Evolutionary conservation across 202 grass and related monocot species (phyloP).

Genomic region (Elaeis oleifera): DNA sequence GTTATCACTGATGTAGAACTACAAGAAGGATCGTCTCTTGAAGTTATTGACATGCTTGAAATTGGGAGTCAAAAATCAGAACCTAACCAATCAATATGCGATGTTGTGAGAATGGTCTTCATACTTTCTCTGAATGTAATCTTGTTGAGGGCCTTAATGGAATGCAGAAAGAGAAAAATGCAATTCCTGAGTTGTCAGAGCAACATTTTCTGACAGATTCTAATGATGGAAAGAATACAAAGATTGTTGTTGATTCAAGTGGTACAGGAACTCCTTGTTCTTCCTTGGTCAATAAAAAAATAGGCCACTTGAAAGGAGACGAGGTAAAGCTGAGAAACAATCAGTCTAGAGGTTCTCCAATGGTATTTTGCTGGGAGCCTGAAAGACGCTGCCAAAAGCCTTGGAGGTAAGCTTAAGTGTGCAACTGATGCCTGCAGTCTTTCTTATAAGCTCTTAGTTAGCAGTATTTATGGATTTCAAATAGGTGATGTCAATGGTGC

Average conservation of each 20-base stretch:
- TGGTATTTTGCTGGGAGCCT: constrained; percentile 88
- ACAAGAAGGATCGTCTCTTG: constrained; percentile 29
- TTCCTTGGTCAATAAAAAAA: constrained; percentile 38
- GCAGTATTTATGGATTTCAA: not conserved
- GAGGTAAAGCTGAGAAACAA: constrained; percentile 90
- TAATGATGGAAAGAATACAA: constrained; percentile 32
- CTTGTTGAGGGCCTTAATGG: constrained; percentile 13
- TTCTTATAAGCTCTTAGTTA: constrained; percentile 2
- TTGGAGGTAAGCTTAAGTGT: constrained; percentile 56
- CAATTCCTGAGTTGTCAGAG: constrained; percentile 26
- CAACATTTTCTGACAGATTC: constrained; percentile 34
- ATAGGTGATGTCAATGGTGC: no score
- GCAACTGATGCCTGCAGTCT: constrained; percentile 10
- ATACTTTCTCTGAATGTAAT: constrained; percentile 27
- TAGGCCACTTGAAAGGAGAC: constrained; percentile 55
- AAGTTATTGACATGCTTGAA: constrained; percentile 38
- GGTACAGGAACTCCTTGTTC: constrained; percentile 42
- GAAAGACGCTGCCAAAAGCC: constrained; percentile 85
- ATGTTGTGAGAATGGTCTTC: constrained; percentile 32
- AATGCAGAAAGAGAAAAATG: constrained; percentile 32
- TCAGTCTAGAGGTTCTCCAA: constrained; percentile 86
- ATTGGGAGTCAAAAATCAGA: constrained; percentile 43
- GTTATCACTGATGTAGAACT: constrained; percentile 35
- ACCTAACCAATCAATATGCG: constrained; percentile 18
- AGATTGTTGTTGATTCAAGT: constrained; percentile 32